Conservation (phyloP, 805 yeast genomes). For the Tetrapisispora iriomotensis region DNA sequence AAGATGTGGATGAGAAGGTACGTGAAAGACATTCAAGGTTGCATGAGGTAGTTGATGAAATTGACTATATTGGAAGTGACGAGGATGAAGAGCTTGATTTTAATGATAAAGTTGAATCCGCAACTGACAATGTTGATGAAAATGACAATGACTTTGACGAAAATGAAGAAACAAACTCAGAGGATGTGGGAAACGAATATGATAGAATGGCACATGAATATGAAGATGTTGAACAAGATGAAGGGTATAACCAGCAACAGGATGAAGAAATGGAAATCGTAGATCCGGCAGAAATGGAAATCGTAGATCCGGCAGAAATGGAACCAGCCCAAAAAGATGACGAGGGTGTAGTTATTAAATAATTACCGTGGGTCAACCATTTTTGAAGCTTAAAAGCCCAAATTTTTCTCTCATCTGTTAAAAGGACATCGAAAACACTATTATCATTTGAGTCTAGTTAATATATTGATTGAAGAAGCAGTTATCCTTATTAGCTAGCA, state of each 20-base stretch:
- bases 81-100: neutral
- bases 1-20: conserved; percentile 6
- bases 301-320: conserved; percentile 36
- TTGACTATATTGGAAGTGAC: neutral
- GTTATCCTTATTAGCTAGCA: too few species aligned
- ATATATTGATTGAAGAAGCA: too few species aligned
- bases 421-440: too few species aligned
- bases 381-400: too few species aligned
- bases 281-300: conserved; percentile 35
- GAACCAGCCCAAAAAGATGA: conserved; percentile 11
- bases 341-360: neutral
- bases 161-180: conserved; percentile 9
- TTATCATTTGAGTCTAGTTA: too few species aligned
- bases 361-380: too few species aligned
- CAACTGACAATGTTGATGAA: conserved; percentile 2
- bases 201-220: conserved; percentile 38
- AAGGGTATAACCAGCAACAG: conserved; percentile 32
- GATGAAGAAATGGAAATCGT: conserved; percentile 32
- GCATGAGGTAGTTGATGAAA: neutral
- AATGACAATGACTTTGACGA: conserved; percentile 3
- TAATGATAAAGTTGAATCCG: conserved; percentile 1
- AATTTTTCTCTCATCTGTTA: too few species aligned
- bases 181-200: conserved; percentile 34
- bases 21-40: neutral
- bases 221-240: conserved; percentile 32